Base-by-base conservation (phyloP, 2,329 filamentous ascomycete genomes). In the Hymenoscyphus occultus region DNA sequence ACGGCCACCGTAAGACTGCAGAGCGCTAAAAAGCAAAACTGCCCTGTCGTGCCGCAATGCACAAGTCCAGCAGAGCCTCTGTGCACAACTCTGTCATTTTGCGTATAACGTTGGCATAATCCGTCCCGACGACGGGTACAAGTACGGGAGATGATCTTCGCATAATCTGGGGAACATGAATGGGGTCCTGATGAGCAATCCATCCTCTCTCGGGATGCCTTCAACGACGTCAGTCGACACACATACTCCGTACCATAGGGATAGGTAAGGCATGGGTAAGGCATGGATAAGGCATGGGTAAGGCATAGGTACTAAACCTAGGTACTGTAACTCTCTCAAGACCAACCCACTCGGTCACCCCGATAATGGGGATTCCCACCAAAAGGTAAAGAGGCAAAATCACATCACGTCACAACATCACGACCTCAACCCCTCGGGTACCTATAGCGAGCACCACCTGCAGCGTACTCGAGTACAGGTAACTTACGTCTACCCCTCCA, bases 11-110 rank as follows among this genome's bases (percentile, higher is more conserved):
- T 67, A 68, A 65, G 68, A 57, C 59, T 64, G 62, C 66, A 68
- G 63, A 66, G 70, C 70, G 70, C 69, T 71, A 67, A 65, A 31
- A 58, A 58, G 32, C 32, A 19, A 19, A 13, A 2, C 19, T 39
- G 16, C 28, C 54, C 32, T 35, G 54, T 35, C 31, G 22, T 56
- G 22, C 51, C 31, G 14, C 57, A 3, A n/a, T 60, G 65, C 67
- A 64, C 65, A 67, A 62, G 42, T 64, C 19, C 32, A 16, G 32
- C 40, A 60, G 64, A 67, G 66, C 66, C 60, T 61, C 63, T 65
- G 57, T 70, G 67, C 67, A 67, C 32, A 59, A 61, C 13, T 42
- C 19, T 31, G 48, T 60, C 48, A 42, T 45, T 57, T 22, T 48
- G 63, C 56, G 64, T 62, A 64, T 64, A 19, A 14, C 13, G 19